Conservation (phyloP, 495 filamentous ascomycete genomes). For the Penicillium turbatum region DNA sequence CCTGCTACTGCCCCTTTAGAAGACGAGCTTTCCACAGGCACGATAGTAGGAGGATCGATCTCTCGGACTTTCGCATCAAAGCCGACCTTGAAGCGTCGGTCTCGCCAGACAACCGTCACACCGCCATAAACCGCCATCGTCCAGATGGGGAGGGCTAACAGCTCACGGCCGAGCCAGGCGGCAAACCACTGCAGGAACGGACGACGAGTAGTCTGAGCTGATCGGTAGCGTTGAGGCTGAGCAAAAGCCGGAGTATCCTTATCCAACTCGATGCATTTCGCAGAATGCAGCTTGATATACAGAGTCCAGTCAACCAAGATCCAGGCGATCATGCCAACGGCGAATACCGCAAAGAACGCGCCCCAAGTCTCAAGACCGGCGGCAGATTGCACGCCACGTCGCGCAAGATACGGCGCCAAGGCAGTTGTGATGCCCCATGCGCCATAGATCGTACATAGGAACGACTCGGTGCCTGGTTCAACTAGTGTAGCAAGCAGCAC, state of each 20-base stretch:
- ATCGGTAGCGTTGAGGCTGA: conserved; percentile 27
- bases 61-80: conserved; percentile 73
- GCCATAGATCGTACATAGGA: conserved; percentile 76
- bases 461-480: conserved; percentile 91
- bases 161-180: conserved; percentile 83
- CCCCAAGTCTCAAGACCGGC: conserved; percentile 56
- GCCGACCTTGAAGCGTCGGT: conserved; percentile 74
- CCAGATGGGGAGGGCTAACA: conserved; percentile 85
- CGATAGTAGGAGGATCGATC: conserved; percentile 24
- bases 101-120: conserved; percentile 80
- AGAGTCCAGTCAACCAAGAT: conserved; percentile 67
- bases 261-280: conserved; percentile 65
- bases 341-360: conserved; percentile 61
- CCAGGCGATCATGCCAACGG: conserved; percentile 65
- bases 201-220: conserved; percentile 37
- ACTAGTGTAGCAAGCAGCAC: conserved; percentile 83
- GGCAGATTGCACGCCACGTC: conserved; percentile 46
- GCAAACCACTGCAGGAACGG: conserved; percentile 66
- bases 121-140: conserved; percentile 77
- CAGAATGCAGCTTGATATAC: conserved; percentile 68
- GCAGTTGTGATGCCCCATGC: conserved; percentile 70
- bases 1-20: conserved; percentile 10
- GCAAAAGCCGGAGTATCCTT: conserved; percentile 71
- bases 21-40: conserved; percentile 15
- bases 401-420: conserved; percentile 55